Conservation (phyloP, 768 basidiomycete species). For the Lactifluus piperatus region DNA sequence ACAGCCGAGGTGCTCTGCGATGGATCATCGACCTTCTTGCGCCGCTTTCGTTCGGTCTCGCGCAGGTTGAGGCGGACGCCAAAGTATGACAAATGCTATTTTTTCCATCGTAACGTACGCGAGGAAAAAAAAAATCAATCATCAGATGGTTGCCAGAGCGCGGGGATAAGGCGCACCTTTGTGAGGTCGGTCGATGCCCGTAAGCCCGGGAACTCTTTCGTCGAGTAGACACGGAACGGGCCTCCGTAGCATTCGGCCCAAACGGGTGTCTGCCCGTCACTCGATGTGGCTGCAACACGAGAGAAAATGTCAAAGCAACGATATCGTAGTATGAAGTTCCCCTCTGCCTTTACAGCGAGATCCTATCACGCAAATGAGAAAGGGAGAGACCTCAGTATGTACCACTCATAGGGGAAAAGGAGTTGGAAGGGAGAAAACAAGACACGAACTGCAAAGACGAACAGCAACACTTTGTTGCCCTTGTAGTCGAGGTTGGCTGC, state of each 20-base stretch:
- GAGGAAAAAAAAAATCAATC: background rate
- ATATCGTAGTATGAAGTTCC: slow-evolving; percentile 59
- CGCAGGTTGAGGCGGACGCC: slow-evolving; percentile 53
- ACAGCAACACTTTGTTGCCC: slow-evolving; percentile 48
- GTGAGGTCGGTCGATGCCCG: slow-evolving; percentile 59
- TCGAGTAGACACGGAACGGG: slow-evolving; percentile 55
- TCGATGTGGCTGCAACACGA: slow-evolving; percentile 24
- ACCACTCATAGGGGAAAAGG: background rate
- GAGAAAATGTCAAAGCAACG: slow-evolving; percentile 56
- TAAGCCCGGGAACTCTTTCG: slow-evolving; percentile 64
- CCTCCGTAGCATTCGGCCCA: slow-evolving; percentile 62
- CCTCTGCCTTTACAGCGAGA: slow-evolving; percentile 61
- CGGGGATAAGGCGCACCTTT: slow-evolving; percentile 34
- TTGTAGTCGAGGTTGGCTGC: slow-evolving; percentile 46
- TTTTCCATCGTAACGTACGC: background rate
- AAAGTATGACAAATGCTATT: slow-evolving; percentile 45
- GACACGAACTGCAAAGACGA: slow-evolving; percentile 52
- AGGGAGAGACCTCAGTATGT: background rate
- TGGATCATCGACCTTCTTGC: slow-evolving; percentile 31
- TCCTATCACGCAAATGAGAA: slow-evolving; percentile 36
- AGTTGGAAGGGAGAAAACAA: slow-evolving; percentile 5
- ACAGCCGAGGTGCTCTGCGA: slow-evolving; percentile 1
- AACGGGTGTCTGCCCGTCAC: slow-evolving; percentile 34
- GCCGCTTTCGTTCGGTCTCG: slow-evolving; percentile 46
- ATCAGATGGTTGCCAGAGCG: background rate